These are phyloP conservation scores for Penicillium canescens DNA, from an alignment of 495 filamentous ascomycete species.

Conservation along the genomic window DNA sequence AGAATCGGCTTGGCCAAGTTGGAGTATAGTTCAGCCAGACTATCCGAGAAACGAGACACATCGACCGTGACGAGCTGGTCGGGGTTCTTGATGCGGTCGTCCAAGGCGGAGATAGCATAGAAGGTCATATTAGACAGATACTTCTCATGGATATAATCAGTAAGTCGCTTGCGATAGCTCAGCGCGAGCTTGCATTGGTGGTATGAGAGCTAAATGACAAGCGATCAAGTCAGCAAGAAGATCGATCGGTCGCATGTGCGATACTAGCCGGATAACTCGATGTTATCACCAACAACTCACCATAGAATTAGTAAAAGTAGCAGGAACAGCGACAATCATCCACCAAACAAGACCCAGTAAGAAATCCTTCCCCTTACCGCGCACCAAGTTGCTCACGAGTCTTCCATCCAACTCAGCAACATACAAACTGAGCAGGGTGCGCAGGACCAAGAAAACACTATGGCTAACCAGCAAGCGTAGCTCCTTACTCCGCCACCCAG, in stretches of 20 bases:
- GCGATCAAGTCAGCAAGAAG: constrained; percentile 7
- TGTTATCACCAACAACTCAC: constrained; percentile 47
- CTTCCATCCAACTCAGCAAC: constrained; percentile 94
- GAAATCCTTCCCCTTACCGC: constrained; percentile 90
- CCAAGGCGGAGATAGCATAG: constrained; percentile 91
- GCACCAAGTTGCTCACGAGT: constrained; percentile 86
- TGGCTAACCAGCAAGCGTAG: constrained; percentile 82
- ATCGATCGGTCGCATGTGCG: constrained; percentile 12
- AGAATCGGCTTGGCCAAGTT: constrained; percentile 95
- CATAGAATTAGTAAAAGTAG: constrained; percentile 99
- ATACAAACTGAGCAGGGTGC: constrained; percentile 90
- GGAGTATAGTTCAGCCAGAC: constrained; percentile 90
- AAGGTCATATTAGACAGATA: constrained; percentile 97
- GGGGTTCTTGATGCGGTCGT: constrained; percentile 97
- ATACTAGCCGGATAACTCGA: not conserved
- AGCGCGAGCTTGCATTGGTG: constrained; percentile 94
- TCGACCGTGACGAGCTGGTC: constrained; percentile 97
- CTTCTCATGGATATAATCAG: constrained; percentile 86
- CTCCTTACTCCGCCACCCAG: constrained; percentile 87
- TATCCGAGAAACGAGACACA: constrained; percentile 93
- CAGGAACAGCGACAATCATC: constrained; percentile 97
- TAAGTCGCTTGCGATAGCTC: constrained; percentile 88
- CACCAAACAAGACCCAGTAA: constrained; percentile 90
- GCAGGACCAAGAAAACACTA: constrained; percentile 79
- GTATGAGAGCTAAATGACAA: constrained; percentile 73